Evolutionary conservation across 2,329 filamentous ascomycete species (phyloP).

Genomic region (Fusarium sp.): DNA sequence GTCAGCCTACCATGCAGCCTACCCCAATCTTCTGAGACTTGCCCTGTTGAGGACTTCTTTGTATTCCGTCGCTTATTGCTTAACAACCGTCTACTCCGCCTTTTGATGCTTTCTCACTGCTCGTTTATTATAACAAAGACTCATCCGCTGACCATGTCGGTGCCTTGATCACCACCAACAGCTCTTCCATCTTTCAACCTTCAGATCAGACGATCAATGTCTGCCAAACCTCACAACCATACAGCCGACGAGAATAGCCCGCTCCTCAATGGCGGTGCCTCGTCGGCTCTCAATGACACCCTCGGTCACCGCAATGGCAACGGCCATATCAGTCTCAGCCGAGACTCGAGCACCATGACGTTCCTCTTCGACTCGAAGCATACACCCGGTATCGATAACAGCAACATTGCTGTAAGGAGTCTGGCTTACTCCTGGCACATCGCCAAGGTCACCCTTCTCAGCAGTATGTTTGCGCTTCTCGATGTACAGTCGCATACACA

Average conservation of each 20-base stretch:
- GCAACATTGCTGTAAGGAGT: conserved; percentile 56
- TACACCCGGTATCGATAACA: conserved; percentile 63
- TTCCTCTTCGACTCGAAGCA: conserved; percentile 62
- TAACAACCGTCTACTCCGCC: conserved; percentile 10
- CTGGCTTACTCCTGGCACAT: conserved; percentile 64
- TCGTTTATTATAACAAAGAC: background rate
- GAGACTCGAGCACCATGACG: conserved; percentile 34
- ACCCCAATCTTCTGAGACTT: conserved; percentile 9
- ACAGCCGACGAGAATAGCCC: conserved; percentile 53
- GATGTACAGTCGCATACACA: background rate
- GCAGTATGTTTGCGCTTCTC: conserved; percentile 59
- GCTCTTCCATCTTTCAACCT: conserved; percentile 40
- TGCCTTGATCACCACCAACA: conserved; percentile 38
- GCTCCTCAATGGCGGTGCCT: conserved; percentile 52
- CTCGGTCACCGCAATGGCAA: conserved; percentile 31
- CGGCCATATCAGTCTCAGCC: conserved; percentile 37
- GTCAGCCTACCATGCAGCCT: conserved; percentile 32
- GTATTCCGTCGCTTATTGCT: conserved; percentile 1
- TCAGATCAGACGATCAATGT: conserved; percentile 47
- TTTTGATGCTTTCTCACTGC: background rate
- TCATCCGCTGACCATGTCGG: conserved; percentile 45
- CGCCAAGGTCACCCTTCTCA: conserved; percentile 65
- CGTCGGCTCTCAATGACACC: conserved; percentile 34
- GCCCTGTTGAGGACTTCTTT: conserved; percentile 14
- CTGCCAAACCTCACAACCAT: conserved; percentile 39